phyloP scores from a whole-genome alignment of 2,329 filamentous ascomycete genomes.

The Penicillium sumatraense region DNA sequence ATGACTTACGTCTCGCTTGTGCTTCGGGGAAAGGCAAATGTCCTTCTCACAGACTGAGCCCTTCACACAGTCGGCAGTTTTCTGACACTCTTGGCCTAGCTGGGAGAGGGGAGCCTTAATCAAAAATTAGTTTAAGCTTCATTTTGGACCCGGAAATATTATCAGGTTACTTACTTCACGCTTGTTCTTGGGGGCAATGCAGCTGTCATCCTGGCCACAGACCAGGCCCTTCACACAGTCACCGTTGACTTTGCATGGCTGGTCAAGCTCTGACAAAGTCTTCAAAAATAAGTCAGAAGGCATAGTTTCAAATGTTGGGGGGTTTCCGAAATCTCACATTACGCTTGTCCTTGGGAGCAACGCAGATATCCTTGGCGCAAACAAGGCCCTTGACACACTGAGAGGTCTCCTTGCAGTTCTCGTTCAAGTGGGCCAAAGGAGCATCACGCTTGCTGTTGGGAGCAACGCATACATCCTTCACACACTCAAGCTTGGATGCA shows the following conservation, averaged over 20 bases:
- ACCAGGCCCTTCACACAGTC: conserved; percentile 11
- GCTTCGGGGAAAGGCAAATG: conserved; percentile 7
- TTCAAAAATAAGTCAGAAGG: neutral
- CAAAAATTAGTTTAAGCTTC: neutral
- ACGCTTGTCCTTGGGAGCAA: conserved; percentile 10
- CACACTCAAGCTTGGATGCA: neutral
- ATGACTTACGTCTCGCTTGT: conserved; percentile 6
- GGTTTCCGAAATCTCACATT: neutral
- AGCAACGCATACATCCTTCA: conserved; percentile 3
- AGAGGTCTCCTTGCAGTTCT: conserved; percentile 6
- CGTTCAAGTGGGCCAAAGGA: conserved; percentile 2
- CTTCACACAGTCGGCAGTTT: conserved; percentile 2
- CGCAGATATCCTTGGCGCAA: conserved; percentile 6
- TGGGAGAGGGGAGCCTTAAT: neutral
- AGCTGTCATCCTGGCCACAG: conserved; percentile 8
- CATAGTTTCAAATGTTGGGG: neutral
- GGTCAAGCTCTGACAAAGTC: conserved; percentile 6
- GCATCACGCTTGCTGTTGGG: conserved; percentile 6
- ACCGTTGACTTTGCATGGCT: conserved; percentile 4
- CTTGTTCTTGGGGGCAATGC: conserved; percentile 5
- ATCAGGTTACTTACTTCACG: neutral
- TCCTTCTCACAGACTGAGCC: conserved; percentile 5
- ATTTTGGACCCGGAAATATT: neutral
- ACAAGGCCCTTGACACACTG: conserved; percentile 10
- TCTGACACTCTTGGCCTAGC: conserved; percentile 7